These are phyloP conservation scores for Fusarium protoensiforme DNA, from an alignment of 2,329 filamentous ascomycete species.

Conservation along the genomic window DNA sequence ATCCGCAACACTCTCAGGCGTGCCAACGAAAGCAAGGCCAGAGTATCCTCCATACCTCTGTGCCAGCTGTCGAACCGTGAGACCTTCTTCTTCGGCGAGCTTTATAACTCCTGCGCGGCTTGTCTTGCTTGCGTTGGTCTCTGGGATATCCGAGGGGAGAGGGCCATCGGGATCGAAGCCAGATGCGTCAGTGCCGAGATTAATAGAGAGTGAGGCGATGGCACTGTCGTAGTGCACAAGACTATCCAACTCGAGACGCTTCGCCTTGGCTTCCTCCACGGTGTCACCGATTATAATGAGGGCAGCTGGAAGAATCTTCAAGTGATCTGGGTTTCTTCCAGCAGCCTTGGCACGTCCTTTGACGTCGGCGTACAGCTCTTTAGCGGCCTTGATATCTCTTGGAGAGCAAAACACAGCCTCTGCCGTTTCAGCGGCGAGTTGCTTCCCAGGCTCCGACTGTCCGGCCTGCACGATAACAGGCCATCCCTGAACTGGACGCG, in stretches of 20 bases:
- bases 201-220: constrained; percentile 62
- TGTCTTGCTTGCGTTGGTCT: constrained; percentile 66
- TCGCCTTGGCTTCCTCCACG: constrained; percentile 59
- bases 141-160: constrained; percentile 60
- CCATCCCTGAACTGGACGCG: constrained; percentile 64
- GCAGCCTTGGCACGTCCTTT: constrained; percentile 58
- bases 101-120: constrained; percentile 56
- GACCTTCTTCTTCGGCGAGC: constrained; percentile 55
- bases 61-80: constrained; percentile 64
- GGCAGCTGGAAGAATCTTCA: constrained; percentile 65
- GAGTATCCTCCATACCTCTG: constrained; percentile 61
- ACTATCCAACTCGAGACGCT: constrained; percentile 61
- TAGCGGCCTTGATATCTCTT: constrained; percentile 55
- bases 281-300: constrained; percentile 62
- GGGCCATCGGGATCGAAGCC: constrained; percentile 60
- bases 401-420: constrained; percentile 65
- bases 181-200: constrained; percentile 59
- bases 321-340: constrained; percentile 56
- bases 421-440: constrained; percentile 64
- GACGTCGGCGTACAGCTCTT: constrained; percentile 62
- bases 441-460: constrained; percentile 62
- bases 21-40: constrained; percentile 63
- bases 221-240: constrained; percentile 65
- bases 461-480: constrained; percentile 67
- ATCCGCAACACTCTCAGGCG: constrained; percentile 60